Evolutionary conservation across 139 green algal species (phyloP).

Genomic region (Diplosphaera chodatii): DNA sequence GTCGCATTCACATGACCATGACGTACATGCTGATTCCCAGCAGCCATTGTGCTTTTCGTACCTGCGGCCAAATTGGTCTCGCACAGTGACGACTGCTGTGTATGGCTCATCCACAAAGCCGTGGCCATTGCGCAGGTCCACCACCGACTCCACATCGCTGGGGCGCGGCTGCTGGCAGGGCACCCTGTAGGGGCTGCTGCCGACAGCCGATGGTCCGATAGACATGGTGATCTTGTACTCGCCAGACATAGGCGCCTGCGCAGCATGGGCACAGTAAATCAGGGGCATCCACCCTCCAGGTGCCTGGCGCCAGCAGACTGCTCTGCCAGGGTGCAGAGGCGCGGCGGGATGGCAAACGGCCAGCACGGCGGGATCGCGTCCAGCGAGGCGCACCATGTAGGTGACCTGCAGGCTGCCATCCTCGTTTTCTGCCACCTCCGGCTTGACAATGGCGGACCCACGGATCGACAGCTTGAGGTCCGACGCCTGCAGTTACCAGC

Average conservation of each 20-base stretch:
- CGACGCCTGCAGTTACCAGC: constrained; percentile 10
- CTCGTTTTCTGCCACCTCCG: constrained; percentile 10
- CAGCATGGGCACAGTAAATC: too few relatives aligned
- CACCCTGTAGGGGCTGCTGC: constrained; percentile 11
- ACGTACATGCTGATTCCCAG: background rate
- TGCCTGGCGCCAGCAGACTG: too few relatives aligned
- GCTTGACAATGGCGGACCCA: constrained; percentile 15
- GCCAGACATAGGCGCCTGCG: constrained; percentile 13
- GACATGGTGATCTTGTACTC: constrained; percentile 18
- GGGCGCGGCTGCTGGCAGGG: constrained; percentile 16
- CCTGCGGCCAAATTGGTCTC: constrained; percentile 20
- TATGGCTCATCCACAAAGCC: constrained; percentile 18
- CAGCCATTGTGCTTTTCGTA: background rate
- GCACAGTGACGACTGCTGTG: background rate
- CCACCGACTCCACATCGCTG: background rate
- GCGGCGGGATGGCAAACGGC: too few relatives aligned
- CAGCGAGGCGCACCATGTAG: constrained; percentile 1
- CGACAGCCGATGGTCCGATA: constrained; percentile 4
- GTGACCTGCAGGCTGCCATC: constrained; percentile 12
- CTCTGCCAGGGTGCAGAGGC: too few relatives aligned
- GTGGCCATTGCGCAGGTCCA: background rate
- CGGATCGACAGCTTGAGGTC: constrained; percentile 19
- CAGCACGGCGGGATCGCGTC: too few relatives aligned
- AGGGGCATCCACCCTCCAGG: background rate
- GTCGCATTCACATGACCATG: too few relatives aligned